A percentile compares a stretch with the other conserved stretches of the same genome.
Evolutionary conservation across 176 grass and related monocot species (phyloP).

Genomic region (Ananas comosus): DNA sequence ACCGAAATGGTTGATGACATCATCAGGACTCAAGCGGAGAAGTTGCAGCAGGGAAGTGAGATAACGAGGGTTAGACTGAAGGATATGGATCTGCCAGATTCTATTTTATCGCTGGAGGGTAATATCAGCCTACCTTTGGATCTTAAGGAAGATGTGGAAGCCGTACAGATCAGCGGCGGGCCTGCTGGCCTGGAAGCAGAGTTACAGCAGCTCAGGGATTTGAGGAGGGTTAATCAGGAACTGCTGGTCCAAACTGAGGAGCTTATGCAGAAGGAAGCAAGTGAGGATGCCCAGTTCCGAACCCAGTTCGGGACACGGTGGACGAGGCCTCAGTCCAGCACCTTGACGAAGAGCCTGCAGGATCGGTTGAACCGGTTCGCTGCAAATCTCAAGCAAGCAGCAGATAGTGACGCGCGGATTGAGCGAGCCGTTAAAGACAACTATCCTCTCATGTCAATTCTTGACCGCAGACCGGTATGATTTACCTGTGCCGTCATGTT

Average conservation of each 20-base stretch:
- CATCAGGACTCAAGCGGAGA: slow-evolving; percentile 89
- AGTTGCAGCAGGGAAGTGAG: slow-evolving; percentile 96
- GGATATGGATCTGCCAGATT: slow-evolving; percentile 99
- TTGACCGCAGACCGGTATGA: slow-evolving; percentile 75
- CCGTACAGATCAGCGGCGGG: slow-evolving; percentile 97
- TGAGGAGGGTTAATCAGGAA: slow-evolving; percentile 94
- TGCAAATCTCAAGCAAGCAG: slow-evolving; percentile 85
- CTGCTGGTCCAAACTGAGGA: slow-evolving; percentile 88
- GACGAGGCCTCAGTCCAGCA: slow-evolving; percentile 92
- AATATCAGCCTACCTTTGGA: slow-evolving; percentile 73
- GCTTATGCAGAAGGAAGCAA: slow-evolving; percentile 87
- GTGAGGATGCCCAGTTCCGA: slow-evolving; percentile 83
- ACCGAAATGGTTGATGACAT: slow-evolving; percentile 96
- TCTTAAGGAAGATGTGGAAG: slow-evolving; percentile 85
- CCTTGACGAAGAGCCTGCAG: slow-evolving; percentile 88
- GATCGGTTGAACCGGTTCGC: slow-evolving; percentile 89
- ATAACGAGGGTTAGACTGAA: slow-evolving; percentile 88
- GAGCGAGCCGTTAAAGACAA: slow-evolving; percentile 70
- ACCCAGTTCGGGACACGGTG: slow-evolving; percentile 88
- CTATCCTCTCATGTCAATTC: slow-evolving; percentile 79
- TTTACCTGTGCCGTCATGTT: neutral
- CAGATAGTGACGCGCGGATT: slow-evolving; percentile 72
- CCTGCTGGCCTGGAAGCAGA: slow-evolving; percentile 72
- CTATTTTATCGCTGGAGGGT: slow-evolving; percentile 92
- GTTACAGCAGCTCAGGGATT: slow-evolving; percentile 92